Evolutionary conservation across 2,329 filamentous ascomycete species (phyloP).

Genomic region (Gaeumannomyces tritici): DNA sequence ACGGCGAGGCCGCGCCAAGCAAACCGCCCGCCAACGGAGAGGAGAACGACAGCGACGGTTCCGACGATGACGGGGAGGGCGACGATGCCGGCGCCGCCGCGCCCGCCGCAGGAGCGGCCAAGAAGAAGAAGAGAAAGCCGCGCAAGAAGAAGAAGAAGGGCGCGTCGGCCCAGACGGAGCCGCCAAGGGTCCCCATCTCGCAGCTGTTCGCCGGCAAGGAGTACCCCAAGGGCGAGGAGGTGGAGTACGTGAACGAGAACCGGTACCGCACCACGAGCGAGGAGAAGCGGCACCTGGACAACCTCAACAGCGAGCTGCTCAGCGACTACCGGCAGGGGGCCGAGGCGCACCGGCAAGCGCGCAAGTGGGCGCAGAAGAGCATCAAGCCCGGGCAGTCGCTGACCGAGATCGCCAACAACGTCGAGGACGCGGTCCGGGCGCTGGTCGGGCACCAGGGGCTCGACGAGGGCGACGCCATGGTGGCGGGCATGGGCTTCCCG

Average conservation of each 20-base stretch:
- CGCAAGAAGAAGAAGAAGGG: conserved; percentile 61
- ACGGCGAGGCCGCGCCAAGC: conserved; percentile 25
- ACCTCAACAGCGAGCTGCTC: conserved; percentile 68
- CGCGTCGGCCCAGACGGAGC: conserved; percentile 64
- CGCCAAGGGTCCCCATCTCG: conserved; percentile 64
- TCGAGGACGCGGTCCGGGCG: conserved; percentile 69
- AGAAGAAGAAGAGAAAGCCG: conserved; percentile 73
- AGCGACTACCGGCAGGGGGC: conserved; percentile 70
- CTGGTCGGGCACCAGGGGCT: conserved; percentile 67
- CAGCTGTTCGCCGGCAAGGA: conserved; percentile 62
- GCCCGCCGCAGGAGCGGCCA: conserved; percentile 26
- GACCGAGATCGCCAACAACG: conserved; percentile 72
- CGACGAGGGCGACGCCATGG: conserved; percentile 65
- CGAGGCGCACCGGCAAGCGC: conserved; percentile 71
- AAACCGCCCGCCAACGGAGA: conserved; percentile 27
- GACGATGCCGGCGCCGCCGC: conserved; percentile 24
- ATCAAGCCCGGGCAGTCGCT: conserved; percentile 71
- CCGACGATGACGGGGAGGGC: conserved; percentile 41
- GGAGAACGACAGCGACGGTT: conserved; percentile 36
- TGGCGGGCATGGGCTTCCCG: conserved; percentile 74
- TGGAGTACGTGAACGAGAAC: conserved; percentile 71
- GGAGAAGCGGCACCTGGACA: conserved; percentile 75
- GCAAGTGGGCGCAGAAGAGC: conserved; percentile 69
- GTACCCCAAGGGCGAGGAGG: conserved; percentile 71
- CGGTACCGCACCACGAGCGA: conserved; percentile 70